A percentile compares a stretch with the other conserved stretches of the same genome.
Conservation (phyloP, 2,329 filamentous ascomycete species). For the Tolypocladium nubicola region DNA sequence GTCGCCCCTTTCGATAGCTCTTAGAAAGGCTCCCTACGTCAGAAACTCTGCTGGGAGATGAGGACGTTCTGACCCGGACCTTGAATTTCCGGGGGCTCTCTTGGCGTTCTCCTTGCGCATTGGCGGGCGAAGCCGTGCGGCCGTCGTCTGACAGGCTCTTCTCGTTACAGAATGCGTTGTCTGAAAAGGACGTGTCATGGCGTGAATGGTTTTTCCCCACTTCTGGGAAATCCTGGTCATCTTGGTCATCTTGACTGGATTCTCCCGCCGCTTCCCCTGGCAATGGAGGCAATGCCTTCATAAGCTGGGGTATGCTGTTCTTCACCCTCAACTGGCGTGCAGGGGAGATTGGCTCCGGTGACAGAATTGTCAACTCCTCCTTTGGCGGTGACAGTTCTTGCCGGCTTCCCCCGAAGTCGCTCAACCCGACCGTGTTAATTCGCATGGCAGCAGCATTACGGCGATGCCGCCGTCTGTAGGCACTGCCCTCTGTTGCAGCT, state of each 20-base stretch:
- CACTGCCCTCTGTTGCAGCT: not conserved
- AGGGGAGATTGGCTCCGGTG: conserved; percentile 38
- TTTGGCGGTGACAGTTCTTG: conserved; percentile 2
- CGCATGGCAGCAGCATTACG: conserved; percentile 14
- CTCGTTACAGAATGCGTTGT: not conserved
- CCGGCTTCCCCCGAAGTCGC: conserved; percentile 1
- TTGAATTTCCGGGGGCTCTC: conserved; percentile 15
- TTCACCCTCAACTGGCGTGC: conserved; percentile 32
- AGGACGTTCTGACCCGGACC: conserved; percentile 14
- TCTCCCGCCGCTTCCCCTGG: conserved; percentile 18
- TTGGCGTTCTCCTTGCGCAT: not conserved
- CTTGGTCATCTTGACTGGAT: not conserved
- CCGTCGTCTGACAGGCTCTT: not conserved
- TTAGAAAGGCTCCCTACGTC: not conserved
- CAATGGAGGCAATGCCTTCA: conserved; percentile 40
- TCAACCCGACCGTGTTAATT: conserved; percentile 8
- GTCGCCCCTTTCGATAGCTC: not conserved
- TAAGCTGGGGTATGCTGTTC: conserved; percentile 39
- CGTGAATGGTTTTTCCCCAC: not conserved
- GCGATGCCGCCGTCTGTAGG: conserved; percentile 11
- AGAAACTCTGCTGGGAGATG: conserved; percentile 3
- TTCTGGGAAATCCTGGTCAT: not conserved
- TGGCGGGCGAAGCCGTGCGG: not conserved
- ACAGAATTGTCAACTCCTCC: conserved; percentile 23
- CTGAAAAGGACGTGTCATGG: not conserved